phyloP scores from a whole-genome alignment of 2,329 filamentous ascomycete species.

The Daldinia sp. region DNA sequence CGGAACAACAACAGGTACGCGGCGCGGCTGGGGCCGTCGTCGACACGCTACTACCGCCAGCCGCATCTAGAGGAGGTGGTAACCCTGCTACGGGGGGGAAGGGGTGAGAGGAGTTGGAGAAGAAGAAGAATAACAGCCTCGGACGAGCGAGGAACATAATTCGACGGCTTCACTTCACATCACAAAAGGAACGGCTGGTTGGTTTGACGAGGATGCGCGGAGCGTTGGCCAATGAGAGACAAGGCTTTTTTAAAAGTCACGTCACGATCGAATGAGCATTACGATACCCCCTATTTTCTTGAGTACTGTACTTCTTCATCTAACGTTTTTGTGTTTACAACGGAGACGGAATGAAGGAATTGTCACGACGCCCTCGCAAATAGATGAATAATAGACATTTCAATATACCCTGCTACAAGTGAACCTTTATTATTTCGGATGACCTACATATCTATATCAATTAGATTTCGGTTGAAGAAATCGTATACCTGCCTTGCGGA shows the following conservation, averaged over 20 bases:
- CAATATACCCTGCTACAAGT: too few relatives aligned
- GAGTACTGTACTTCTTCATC: constrained; percentile 8
- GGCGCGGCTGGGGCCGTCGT: constrained; percentile 33
- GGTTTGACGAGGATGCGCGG: not conserved
- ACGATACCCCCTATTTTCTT: constrained; percentile 44
- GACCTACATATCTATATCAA: constrained; percentile 57
- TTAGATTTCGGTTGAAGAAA: constrained; percentile 78
- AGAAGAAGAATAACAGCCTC: too few relatives aligned
- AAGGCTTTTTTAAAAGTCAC: constrained; percentile 12
- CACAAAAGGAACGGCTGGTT: too few relatives aligned
- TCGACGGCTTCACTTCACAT: not conserved
- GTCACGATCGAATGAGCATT: constrained; percentile 29
- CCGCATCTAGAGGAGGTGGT: constrained; percentile 41
- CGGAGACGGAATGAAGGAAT: constrained; percentile 10
- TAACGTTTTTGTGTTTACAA: not conserved
- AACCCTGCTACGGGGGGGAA: not conserved
- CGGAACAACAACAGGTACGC: constrained; percentile 20
- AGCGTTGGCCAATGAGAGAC: constrained; percentile 4
- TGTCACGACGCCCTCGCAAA: constrained; percentile 7
- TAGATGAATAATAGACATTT: constrained; percentile 19
- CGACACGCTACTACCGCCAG: constrained; percentile 46
- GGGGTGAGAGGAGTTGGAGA: constrained; percentile 12
- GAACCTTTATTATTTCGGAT: not conserved
- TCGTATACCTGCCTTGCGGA: constrained; percentile 77
- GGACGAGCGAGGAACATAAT: not conserved